Percentiles rank a stretch among this genome's conserved stretches.
Evolutionary conservation across 2,329 filamentous ascomycete species (phyloP).

Genomic region (Amauroascus verrucosus): DNA sequence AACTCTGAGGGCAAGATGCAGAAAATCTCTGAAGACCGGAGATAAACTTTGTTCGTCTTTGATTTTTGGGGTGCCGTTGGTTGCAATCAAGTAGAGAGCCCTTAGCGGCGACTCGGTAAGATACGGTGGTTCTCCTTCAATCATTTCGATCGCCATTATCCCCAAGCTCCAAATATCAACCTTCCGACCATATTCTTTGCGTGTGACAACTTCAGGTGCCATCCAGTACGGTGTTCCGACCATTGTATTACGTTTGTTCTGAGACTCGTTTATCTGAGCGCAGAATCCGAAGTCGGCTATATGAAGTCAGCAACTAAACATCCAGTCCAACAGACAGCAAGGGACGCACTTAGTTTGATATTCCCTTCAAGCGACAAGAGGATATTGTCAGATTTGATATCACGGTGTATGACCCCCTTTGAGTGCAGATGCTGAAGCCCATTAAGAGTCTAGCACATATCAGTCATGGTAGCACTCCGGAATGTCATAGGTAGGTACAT

Average conservation of each 20-base stretch:
- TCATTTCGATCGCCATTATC: slow-evolving; percentile 99
- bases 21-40: slow-evolving; percentile 76
- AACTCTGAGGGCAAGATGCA: slow-evolving; percentile 87
- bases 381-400: slow-evolving; percentile 99
- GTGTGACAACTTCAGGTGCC: slow-evolving; percentile 93
- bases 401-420: slow-evolving; percentile 94
- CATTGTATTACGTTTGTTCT: slow-evolving; percentile 98
- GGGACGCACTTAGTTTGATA: slow-evolving; percentile 81
- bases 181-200: slow-evolving; percentile 96
- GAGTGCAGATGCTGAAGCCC: slow-evolving; percentile 92
- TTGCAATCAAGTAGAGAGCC: slow-evolving; percentile 91
- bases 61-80: slow-evolving; percentile 87
- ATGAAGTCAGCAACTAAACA: slow-evolving; percentile 18
- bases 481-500: slow-evolving; percentile 21
- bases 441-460: slow-evolving; percentile 54
- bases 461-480: slow-evolving; percentile 15
- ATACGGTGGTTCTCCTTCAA: slow-evolving; percentile 95
- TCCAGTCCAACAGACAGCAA: neutral
- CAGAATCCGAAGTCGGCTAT: slow-evolving; percentile 96
- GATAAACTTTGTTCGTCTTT: slow-evolving; percentile 83
- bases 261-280: slow-evolving; percentile 92
- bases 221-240: slow-evolving; percentile 99
- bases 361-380: slow-evolving; percentile 85
- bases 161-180: slow-evolving; percentile 98
- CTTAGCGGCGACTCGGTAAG: slow-evolving; percentile 88